Evolutionary conservation across 2,329 filamentous ascomycete genomes (phyloP), one percentile per base, ranked within the genome.

Genomic region (Aspergillus bombycis): DNA sequence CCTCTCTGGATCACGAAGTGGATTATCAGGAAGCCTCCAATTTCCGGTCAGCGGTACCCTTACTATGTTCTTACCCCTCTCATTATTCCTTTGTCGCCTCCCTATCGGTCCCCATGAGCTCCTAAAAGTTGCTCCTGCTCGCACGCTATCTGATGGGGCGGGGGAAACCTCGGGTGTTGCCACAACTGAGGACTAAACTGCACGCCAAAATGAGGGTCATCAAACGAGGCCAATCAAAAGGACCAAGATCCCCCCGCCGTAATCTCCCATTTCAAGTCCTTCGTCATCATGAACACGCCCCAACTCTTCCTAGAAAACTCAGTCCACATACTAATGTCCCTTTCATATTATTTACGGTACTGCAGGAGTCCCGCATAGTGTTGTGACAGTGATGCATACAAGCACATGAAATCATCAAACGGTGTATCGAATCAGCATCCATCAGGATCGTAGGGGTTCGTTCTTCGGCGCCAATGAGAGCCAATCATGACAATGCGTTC

Each of bases 381-480:
- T 54, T 45, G 62, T 62, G 64, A 65, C 61, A 58, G 30, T 56
- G 57, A 62, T 54, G 64, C 62, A 61, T 60, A 58, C 43, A 62
- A 48, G 55, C 58, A 58, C 46, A 57, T 58, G 45, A 28, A 41
- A 26, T 52, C 58, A 54, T 61, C 28, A 41, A 56, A 54, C 38
- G 54, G 46, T 58, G 54, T 54, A 61, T 50, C 60, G 55, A 23
- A 57, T 57, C 52, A 60, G 50, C n/a, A 58, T 19, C 21, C n/a
- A 30, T 46, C 32, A 61, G 46, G 45, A 57, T 21, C 32, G 50
- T 58, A 38, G 55, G n/a, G 28, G 23, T 30, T 41, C 48, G 28
- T 48, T 19, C 28, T 57, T 50, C 32, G 54, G 52, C 48, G 57
- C 54, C 58, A 64, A 59, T 34, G 16, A 58, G 48, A 55, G 46